A percentile compares a stretch with the other conserved stretches of the same genome.
phyloP scores from a whole-genome alignment of 2,329 filamentous ascomycete genomes.

The Cercospora sp. region DNA sequence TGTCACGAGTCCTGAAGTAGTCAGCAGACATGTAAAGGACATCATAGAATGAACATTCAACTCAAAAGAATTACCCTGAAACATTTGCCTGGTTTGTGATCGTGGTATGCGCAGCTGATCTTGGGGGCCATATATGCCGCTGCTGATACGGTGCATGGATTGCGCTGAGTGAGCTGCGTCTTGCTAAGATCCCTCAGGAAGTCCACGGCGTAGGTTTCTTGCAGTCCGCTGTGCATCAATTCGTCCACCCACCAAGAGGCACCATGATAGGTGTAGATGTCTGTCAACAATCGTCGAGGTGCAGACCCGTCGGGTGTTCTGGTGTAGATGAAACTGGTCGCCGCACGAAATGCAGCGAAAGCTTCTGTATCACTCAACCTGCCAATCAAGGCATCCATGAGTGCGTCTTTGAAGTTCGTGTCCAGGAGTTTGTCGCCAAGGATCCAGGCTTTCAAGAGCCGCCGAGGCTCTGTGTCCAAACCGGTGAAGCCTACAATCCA shows the following conservation, averaged over 20 bases:
- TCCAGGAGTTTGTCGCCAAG: constrained; percentile 33
- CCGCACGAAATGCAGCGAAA: constrained; percentile 1
- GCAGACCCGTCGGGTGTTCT: constrained; percentile 17
- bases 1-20: neutral
- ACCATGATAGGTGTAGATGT: constrained; percentile 15
- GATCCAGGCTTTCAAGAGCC: constrained; percentile 24
- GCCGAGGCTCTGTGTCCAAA: neutral
- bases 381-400: constrained; percentile 23
- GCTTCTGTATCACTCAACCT: neutral
- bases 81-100: neutral
- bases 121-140: neutral
- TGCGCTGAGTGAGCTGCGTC: neutral
- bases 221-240: neutral
- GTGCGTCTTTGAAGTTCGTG: constrained; percentile 28
- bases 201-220: neutral
- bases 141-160: neutral
- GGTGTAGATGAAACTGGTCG: constrained; percentile 21
- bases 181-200: neutral
- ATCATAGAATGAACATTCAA: neutral
- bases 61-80: neutral
- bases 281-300: constrained; percentile 23
- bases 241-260: neutral
- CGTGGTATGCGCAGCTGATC: neutral
- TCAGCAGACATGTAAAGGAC: neutral
- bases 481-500: neutral